Evolutionary conservation across 2,329 filamentous ascomycete species (phyloP), one percentile per base, ranked within the genome.

Genomic region (Periconia digitata): DNA sequence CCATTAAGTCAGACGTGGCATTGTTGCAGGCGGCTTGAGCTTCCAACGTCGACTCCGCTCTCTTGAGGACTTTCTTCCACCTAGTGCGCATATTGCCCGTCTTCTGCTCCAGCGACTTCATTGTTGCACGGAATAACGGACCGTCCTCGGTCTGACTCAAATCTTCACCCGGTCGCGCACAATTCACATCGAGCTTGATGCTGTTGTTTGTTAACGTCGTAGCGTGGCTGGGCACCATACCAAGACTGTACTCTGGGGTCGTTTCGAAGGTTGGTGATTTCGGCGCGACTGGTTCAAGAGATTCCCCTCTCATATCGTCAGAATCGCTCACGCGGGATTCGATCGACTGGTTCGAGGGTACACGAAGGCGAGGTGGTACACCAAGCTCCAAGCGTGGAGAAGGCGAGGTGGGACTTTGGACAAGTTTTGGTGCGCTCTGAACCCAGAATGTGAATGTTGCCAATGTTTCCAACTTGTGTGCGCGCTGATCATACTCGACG

Each of bases 371-470:
- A 5, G 86, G 85, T 40, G 89, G 89, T 1, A 89, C 83, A 43
- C 77, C 76, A 38, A 95, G 75, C 48, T 90, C 84, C 51, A 95
- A 82, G n/a, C 81, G 82, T 2, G 89, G 87, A 7, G 86, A 86
- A 17, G 82, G 86, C 18, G 53, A 66, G 47, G 60, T 70, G 6
- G 69, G 72, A 50, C 72, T 76, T 34, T 63, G 63, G n/a, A 75
- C 52, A 34, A 6, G 15, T n/a, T 29, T 24, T 55, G 53, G 67
- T 61, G 61, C 59, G 86, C 89, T 92, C 60, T 92, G 83, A 49
- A 97, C 91, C 87, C 90, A 99, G 69, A 96, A 97, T 5, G 90
- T 91, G 74, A 99, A 97, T 67, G 85, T 92, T 13, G 90, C 92
- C 45, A 99, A 80, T 3, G 91, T 92, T 60, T 95, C 85, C 51